These are phyloP conservation scores for Schwanniomyces pseudopolymorphus DNA, from an alignment of 805 yeast genomes.

Conservation along the genomic window DNA sequence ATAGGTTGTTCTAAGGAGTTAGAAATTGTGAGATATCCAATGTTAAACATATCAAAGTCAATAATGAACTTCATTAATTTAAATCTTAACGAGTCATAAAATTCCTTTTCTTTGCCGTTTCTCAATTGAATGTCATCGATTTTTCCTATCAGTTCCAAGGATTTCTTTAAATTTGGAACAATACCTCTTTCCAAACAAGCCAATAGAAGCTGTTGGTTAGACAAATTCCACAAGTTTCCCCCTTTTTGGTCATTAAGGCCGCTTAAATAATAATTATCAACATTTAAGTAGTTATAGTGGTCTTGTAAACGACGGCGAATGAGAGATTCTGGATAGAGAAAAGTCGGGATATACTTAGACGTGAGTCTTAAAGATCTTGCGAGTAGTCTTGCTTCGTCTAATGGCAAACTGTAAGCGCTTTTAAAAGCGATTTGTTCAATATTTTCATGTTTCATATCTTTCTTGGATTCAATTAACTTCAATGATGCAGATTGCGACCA, in stretches of 20 bases:
- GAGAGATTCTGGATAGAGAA: conserved; percentile 35
- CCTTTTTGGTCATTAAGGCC: conserved; percentile 28
- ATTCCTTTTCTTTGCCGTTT: conserved; percentile 11
- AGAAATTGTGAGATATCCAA: conserved; percentile 36
- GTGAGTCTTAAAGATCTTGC: conserved; percentile 36
- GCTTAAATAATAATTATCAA: conserved; percentile 51
- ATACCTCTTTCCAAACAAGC: conserved; percentile 60
- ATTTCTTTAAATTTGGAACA: conserved; percentile 31
- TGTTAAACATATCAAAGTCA: conserved; percentile 40
- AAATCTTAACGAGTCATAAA: conserved; percentile 30
- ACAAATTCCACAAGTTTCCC: conserved; percentile 47
- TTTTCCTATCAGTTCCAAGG: conserved; percentile 20
- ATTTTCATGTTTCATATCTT: conserved; percentile 6
- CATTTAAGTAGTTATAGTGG: conserved; percentile 44
- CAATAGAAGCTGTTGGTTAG: conserved; percentile 49
- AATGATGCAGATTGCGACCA: conserved; percentile 22
- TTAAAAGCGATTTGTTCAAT: conserved; percentile 28
- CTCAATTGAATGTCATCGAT: conserved; percentile 14
- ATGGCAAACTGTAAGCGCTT: conserved; percentile 50
- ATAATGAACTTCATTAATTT: conserved; percentile 40
- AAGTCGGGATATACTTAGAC: conserved; percentile 39
- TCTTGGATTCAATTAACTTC: conserved; percentile 10
- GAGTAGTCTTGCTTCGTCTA: conserved; percentile 34
- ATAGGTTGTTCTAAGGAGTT: conserved; percentile 9
- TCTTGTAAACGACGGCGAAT: conserved; percentile 35